Evolutionary conservation across 192 early-diverging fungal species (phyloP), one percentile per base, ranked within the genome.

Genomic region (Phlyctochytrium bullatum): DNA sequence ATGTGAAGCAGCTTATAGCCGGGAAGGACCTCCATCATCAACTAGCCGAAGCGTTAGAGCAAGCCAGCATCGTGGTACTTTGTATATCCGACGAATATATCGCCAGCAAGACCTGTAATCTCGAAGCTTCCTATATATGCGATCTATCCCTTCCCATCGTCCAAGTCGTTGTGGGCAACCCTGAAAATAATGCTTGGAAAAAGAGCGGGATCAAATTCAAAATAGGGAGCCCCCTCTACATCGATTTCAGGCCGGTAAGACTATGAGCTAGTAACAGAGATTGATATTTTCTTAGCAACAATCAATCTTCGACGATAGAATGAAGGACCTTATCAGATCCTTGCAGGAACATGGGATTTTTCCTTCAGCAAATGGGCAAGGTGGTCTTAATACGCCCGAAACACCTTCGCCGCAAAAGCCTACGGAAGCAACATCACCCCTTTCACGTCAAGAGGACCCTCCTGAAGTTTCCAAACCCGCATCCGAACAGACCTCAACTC

Each of bases 121-220:
- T 47, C 10, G 40, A 47, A 20, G 20, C 20, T 47, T 47, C 40
- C 20, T 47, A 47, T 20, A 47, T 47, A 14, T 47, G 40, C 40
- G 40, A 47, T 47, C 40, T 47, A 6, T 47, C 40, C 6, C 40
- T 47, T 47, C 40, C 40, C 40, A 47, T 47, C 40, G 20, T 47
- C 40, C 40, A 47, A 20, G 40, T 20, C 10, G 40, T 47, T 6
- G 40, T 47, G 6, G 40, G 40, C 6, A 47, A 47, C 10, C 20
- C 40, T 6, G 40, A 47, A 47, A 47, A 47, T 20, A 47, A 47
- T 47, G 40, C 40, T 47, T 47, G 40, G 40, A 6, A 20, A 20
- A 47, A 47, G 40, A 47, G 40, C 40, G 40, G 10, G 10, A 47
- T 47, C 40, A 47, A 47, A 47, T 47, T 47, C 40, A 47, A 47